Evolutionary conservation across 352 stramenopile species (phyloP).

Genomic region (Phytophthora cactorum): DNA sequence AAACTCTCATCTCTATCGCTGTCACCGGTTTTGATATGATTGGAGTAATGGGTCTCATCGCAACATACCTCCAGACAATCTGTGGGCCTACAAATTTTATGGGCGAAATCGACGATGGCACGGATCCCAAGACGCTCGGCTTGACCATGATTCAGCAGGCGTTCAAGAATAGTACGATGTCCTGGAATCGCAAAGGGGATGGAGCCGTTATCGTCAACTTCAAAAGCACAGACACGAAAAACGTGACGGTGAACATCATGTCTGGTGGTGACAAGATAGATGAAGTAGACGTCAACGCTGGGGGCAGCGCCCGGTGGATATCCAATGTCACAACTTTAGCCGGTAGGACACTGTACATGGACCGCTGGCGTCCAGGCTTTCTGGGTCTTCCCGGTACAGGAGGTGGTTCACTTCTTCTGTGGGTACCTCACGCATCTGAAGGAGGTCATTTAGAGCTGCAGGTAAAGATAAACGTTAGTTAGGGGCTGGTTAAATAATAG

Average conservation of each 20-base stretch:
- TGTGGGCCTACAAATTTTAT: slow-evolving; percentile 64
- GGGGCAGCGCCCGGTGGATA: slow-evolving; percentile 38
- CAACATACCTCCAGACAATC: slow-evolving; percentile 61
- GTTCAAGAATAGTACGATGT: slow-evolving; percentile 47
- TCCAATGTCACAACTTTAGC: slow-evolving; percentile 40
- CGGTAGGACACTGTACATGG: slow-evolving; percentile 75
- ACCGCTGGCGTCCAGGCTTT: slow-evolving; percentile 66
- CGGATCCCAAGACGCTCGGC: slow-evolving; percentile 44
- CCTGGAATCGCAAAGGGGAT: slow-evolving; percentile 48
- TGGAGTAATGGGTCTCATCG: slow-evolving; percentile 50
- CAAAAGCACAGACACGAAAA: slow-evolving; percentile 44
- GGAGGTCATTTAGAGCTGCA: slow-evolving; percentile 56
- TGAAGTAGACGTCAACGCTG: slow-evolving; percentile 44
- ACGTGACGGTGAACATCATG: slow-evolving; percentile 56
- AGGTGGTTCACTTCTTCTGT: slow-evolving; percentile 68
- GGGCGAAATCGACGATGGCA: slow-evolving; percentile 63
- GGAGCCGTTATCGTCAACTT: slow-evolving; percentile 50
- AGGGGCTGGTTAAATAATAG: slow-evolving; percentile 8
- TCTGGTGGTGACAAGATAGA: slow-evolving; percentile 50
- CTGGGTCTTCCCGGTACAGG: slow-evolving; percentile 60
- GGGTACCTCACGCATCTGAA: slow-evolving; percentile 50
- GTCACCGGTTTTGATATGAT: slow-evolving; percentile 58
- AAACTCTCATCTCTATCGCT: slow-evolving; percentile 53
- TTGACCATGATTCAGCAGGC: slow-evolving; percentile 46
- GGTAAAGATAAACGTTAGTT: slow-evolving; percentile 57